Percentiles rank a stretch among this genome's conserved stretches.
These are phyloP conservation scores for Trichosporon sp. DNA, from an alignment of 1,284 basidiomycete genomes.

Conservation along the genomic window DNA sequence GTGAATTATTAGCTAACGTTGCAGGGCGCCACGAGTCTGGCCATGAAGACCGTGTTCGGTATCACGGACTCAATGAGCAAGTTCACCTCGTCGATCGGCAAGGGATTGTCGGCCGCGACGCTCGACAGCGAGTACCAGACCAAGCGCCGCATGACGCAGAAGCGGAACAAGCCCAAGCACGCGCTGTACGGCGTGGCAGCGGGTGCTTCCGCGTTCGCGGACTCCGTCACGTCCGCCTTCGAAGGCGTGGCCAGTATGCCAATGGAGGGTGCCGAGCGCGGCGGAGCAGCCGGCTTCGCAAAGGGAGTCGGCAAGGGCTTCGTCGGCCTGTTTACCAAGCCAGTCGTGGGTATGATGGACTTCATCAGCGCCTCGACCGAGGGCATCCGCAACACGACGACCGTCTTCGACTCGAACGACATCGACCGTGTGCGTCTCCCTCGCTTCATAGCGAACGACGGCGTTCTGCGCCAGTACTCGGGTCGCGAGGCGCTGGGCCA, in stretches of 20 bases:
- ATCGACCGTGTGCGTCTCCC: slow-evolving; percentile 89
- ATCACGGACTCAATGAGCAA: slow-evolving; percentile 95
- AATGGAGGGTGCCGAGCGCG: slow-evolving; percentile 92
- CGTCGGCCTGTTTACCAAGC: slow-evolving; percentile 93
- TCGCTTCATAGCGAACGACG: slow-evolving; percentile 81
- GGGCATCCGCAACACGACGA: slow-evolving; percentile 97
- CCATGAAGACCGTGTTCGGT: slow-evolving; percentile 98
- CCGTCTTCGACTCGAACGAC: slow-evolving; percentile 91
- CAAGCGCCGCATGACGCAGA: slow-evolving; percentile 80
- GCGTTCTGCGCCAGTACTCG: slow-evolving; percentile 79
- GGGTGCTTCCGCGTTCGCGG: slow-evolving; percentile 91
- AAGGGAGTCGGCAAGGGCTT: slow-evolving; percentile 96
- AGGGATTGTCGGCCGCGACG: slow-evolving; percentile 94
- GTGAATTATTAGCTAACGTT: slow-evolving; percentile 19
- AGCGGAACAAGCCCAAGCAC: slow-evolving; percentile 92
- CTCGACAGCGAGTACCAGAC: slow-evolving; percentile 95
- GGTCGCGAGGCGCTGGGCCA: slow-evolving; percentile 90
- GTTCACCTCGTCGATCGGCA: slow-evolving; percentile 94
- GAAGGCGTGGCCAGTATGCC: slow-evolving; percentile 97
- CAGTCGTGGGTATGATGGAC: slow-evolving; percentile 95
- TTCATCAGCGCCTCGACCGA: slow-evolving; percentile 94
- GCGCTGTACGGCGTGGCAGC: slow-evolving; percentile 95
- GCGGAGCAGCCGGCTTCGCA: slow-evolving; percentile 94
- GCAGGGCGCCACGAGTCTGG: slow-evolving; percentile 93
- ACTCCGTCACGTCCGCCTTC: slow-evolving; percentile 90